phyloP scores from a whole-genome alignment of 495 filamentous ascomycete genomes.

The Penicillium bovifimosum region DNA sequence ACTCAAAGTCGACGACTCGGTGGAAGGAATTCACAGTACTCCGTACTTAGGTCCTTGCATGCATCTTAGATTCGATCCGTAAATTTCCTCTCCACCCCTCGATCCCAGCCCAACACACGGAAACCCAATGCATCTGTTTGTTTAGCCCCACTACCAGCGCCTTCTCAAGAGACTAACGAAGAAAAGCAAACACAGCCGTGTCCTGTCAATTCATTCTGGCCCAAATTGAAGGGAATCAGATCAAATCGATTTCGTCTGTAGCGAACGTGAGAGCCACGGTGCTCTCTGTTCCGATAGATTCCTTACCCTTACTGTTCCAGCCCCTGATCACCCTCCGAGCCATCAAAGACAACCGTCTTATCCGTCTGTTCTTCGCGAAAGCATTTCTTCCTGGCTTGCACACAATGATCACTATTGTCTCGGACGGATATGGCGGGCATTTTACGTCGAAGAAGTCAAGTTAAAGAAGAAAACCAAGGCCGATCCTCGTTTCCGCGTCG shows the following conservation, averaged over 20 bases:
- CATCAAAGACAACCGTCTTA: conserved; percentile 22
- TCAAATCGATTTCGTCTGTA: background rate
- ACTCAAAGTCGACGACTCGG: background rate
- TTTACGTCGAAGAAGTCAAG: conserved; percentile 40
- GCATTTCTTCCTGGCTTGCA: conserved; percentile 39
- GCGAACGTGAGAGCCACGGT: background rate
- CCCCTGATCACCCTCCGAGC: conserved; percentile 29
- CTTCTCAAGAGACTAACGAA: background rate
- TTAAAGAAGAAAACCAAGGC: conserved; percentile 27
- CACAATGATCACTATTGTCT: conserved; percentile 37
- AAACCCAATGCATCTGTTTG: background rate
- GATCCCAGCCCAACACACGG: background rate
- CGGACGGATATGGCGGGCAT: conserved; percentile 44
- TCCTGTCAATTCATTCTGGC: background rate
- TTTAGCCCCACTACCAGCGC: background rate
- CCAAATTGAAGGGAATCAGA: background rate
- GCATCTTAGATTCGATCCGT: too few species aligned
- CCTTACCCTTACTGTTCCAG: conserved; percentile 38
- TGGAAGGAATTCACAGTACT: too few species aligned
- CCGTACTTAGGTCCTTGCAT: background rate
- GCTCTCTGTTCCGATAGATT: conserved; percentile 33
- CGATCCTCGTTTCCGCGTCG: conserved; percentile 36
- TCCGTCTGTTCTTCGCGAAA: conserved; percentile 28
- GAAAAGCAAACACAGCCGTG: background rate
- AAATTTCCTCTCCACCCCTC: background rate